phyloP scores from a whole-genome alignment of 768 basidiomycete genomes.

The Macrocybe gigantea region DNA sequence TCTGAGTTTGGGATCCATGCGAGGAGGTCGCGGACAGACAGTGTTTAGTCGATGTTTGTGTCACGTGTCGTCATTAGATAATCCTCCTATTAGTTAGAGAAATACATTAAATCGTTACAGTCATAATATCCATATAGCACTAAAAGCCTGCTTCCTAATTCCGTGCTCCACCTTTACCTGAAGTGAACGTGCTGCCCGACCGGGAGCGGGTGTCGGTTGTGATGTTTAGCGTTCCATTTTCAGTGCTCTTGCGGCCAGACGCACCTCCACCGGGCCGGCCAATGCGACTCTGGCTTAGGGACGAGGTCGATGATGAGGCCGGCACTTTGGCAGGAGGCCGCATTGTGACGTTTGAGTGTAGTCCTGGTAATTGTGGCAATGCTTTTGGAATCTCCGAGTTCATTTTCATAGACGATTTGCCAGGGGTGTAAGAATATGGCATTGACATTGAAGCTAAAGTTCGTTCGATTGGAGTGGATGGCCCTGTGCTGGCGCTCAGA shows the following conservation, averaged over 20 bases:
- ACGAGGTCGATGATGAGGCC: slow-evolving; percentile 24
- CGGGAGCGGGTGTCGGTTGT: slow-evolving; percentile 9
- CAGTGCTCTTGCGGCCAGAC: slow-evolving; percentile 23
- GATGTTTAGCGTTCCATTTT: slow-evolving; percentile 11
- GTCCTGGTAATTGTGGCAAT: slow-evolving; percentile 35
- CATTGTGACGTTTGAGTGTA: slow-evolving; percentile 40
- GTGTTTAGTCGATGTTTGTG: not conserved
- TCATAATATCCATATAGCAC: slow-evolving; percentile 5
- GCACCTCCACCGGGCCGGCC: slow-evolving; percentile 33
- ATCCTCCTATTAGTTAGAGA: not conserved
- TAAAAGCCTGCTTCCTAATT: no score
- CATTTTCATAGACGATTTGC: slow-evolving; percentile 21
- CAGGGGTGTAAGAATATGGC: slow-evolving; percentile 19
- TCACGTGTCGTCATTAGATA: slow-evolving; percentile 1
- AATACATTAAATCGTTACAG: slow-evolving; percentile 4
- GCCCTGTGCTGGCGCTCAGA: slow-evolving; percentile 41
- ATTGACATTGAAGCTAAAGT: slow-evolving; percentile 29
- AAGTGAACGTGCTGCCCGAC: slow-evolving; percentile 10
- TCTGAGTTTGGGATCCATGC: slow-evolving; percentile 13
- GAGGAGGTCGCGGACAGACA: not conserved
- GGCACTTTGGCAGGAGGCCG: slow-evolving; percentile 37
- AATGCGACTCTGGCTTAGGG: slow-evolving; percentile 42
- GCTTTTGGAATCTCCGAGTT: slow-evolving; percentile 26
- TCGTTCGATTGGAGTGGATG: slow-evolving; percentile 24
- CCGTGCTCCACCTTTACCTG: not conserved